Percentiles rank a stretch among this genome's conserved stretches.
phyloP scores from a whole-genome alignment of 2,329 filamentous ascomycete species.

The Xylariaceae sp. region DNA sequence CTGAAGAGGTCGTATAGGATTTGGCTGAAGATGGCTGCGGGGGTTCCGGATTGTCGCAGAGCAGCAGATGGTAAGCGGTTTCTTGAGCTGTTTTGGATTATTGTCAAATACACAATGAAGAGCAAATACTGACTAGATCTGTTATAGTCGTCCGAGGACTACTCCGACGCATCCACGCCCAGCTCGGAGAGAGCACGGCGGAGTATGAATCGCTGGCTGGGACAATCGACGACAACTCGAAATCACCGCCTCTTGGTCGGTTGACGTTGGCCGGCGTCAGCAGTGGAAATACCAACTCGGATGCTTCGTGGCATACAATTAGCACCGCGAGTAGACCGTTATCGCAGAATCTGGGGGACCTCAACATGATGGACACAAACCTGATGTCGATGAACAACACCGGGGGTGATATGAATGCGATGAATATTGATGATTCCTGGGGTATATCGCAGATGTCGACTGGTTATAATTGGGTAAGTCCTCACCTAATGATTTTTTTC shows the following conservation, averaged over 20 bases:
- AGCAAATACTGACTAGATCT: too few relatives aligned
- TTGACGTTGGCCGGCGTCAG: slow-evolving; percentile 13
- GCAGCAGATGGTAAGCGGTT: slow-evolving; percentile 33
- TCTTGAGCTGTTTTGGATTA: too few relatives aligned
- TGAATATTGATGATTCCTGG: slow-evolving; percentile 20
- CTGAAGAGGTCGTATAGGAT: slow-evolving; percentile 41
- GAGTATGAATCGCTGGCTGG: slow-evolving; percentile 2
- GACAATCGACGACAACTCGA: neutral
- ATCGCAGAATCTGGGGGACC: slow-evolving; percentile 12
- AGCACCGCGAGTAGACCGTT: slow-evolving; percentile 9
- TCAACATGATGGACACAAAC: slow-evolving; percentile 14
- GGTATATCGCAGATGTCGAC: slow-evolving; percentile 17
- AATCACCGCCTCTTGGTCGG: slow-evolving; percentile 15
- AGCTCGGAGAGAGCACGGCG: slow-evolving; percentile 14
- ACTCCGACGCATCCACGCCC: slow-evolving; percentile 38
- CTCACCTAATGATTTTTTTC: neutral
- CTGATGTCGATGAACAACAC: slow-evolving; percentile 1
- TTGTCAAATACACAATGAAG: too few relatives aligned
- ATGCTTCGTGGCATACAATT: slow-evolving; percentile 1
- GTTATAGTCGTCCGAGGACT: slow-evolving; percentile 39
- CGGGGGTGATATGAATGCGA: slow-evolving; percentile 2
- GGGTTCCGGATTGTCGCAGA: slow-evolving; percentile 40
- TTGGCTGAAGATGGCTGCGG: slow-evolving; percentile 39
- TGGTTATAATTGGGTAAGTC: slow-evolving; percentile 28
- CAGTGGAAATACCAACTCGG: slow-evolving; percentile 1